Evolutionary conservation across 805 yeast species (phyloP), one percentile per base, ranked within the genome.

Genomic region (Zygoascus flipseniorum): DNA sequence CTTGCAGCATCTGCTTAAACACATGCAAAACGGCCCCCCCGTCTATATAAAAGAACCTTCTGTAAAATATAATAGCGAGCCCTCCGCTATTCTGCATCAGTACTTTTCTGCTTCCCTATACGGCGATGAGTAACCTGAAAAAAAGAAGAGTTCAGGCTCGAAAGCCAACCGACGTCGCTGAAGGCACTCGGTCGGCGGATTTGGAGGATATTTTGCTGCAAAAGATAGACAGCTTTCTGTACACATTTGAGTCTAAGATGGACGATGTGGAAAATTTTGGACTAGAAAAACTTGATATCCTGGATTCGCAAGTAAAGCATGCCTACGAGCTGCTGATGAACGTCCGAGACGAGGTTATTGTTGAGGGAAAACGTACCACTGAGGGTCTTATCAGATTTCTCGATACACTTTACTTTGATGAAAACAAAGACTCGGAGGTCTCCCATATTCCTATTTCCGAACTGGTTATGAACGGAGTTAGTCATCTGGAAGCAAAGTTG

Each of bases 221-320:
- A 31, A 56, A 57, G 20, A 43, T 58, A 8, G 62, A 59, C 53
- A 43, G 35, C 10, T 59, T 59, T 42, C 49, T 59, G 45, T 59
- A 58, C 44, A 53, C 48, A 2, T 55, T 62, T 14, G 67, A 63
- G 54, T 39, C 54, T 18, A 52, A 65, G 32, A 60, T 72, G 42
- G 62, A 59, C 32, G 56, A 61, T 20, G 58, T 71, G 56, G 75
- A 71, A 58, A 58, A 60, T 47, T 63, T 56, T 50, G 66, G 69
- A 5, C 54, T 66, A 8, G 53, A 56, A 41, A 63, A 62, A 58
- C 62, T 63, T 23, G 54, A 53, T 28, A 60, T 57, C 37, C 58
- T 69, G 13, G 74, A 71, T 55, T 65, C 63, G 35, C 56, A 57
- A 47, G 60, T 67, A 37, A 59, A 56, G 41, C 54, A 54, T 20